Conservation (phyloP, 495 filamentous ascomycete genomes). For the Aspergillus campestris region DNA sequence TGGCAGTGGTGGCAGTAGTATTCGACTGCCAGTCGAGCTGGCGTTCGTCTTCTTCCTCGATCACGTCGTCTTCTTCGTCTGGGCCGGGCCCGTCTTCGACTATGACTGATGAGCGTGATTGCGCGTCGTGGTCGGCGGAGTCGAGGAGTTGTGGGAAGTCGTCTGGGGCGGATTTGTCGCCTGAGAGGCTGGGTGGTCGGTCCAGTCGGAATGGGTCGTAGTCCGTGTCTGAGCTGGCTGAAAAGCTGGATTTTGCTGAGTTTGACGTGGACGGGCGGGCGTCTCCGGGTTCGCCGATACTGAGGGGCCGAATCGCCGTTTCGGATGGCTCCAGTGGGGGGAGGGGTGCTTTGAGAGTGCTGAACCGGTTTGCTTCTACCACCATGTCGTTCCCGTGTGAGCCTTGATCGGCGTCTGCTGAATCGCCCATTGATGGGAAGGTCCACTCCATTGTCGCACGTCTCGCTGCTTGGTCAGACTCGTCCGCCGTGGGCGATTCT, state of each 20-base stretch:
- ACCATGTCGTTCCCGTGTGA: constrained; percentile 5
- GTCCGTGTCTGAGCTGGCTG: constrained; percentile 28
- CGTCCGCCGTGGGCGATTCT: too few relatives aligned
- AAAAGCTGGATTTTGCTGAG: constrained; percentile 21
- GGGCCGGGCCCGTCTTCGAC: constrained; percentile 32
- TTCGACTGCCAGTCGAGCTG: constrained; percentile 15
- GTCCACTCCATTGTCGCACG: constrained; percentile 39
- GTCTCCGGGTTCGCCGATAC: constrained; percentile 17
- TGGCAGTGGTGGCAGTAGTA: constrained; percentile 1
- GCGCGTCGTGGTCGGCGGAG: constrained; percentile 12
- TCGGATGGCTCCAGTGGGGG: constrained; percentile 10
- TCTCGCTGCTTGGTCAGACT: constrained; percentile 18
- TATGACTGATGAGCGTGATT: constrained; percentile 17
- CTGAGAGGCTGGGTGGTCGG: constrained; percentile 24
- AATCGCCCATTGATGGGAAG: constrained; percentile 34
- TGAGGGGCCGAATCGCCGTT: constrained; percentile 4
- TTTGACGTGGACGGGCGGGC: constrained; percentile 37
- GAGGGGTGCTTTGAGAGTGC: constrained; percentile 31
- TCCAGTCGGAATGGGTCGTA: constrained; percentile 42
- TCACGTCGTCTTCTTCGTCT: constrained; percentile 23
- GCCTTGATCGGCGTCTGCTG: constrained; percentile 8
- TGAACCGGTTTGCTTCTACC: constrained; percentile 16
- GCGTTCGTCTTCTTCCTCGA: constrained; percentile 2
- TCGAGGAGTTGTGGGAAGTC: constrained; percentile 19
- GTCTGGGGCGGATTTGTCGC: constrained; percentile 12